Conservation (phyloP, 108 stramenopile species). For the Cylindrotheca fusiformis region DNA sequence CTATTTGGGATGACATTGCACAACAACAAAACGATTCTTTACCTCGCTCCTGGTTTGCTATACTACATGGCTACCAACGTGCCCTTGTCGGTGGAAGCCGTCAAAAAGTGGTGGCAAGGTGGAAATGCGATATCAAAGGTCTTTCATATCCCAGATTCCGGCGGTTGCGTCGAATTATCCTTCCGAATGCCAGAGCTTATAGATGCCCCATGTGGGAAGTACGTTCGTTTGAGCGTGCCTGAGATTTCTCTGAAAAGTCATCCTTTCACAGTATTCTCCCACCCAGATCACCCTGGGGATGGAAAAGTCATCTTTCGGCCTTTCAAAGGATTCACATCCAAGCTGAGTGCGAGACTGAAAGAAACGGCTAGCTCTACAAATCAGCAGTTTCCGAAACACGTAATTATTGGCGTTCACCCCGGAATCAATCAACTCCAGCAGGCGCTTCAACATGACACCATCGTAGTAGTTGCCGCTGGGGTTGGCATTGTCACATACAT, state of each 20-base stretch:
- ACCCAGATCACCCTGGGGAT: background rate
- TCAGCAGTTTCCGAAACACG: background rate
- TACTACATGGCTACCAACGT: constrained; percentile 36
- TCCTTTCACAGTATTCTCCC: constrained; percentile 2
- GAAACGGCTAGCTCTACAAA: background rate
- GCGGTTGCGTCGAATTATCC: constrained; percentile 2
- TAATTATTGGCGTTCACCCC: background rate
- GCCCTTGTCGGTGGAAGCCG: constrained; percentile 18
- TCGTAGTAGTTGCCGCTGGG: constrained; percentile 4
- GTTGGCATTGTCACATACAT: constrained; percentile 11
- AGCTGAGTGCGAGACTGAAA: background rate
- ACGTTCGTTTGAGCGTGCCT: constrained; percentile 4
- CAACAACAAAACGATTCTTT: constrained; percentile 31
- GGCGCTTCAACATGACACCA: constrained; percentile 2
- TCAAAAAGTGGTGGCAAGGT: background rate
- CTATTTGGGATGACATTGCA: constrained; percentile 23
- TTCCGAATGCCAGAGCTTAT: background rate
- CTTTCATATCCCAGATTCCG: constrained; percentile 6
- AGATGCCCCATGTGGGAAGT: background rate
- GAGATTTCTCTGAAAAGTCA: constrained; percentile 5
- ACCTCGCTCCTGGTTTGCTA: constrained; percentile 35
- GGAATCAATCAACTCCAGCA: background rate
- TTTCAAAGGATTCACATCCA: background rate
- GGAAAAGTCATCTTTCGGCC: background rate
- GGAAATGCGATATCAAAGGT: constrained; percentile 1